Base-by-base conservation (phyloP, 208 protist genomes). In the Trypanosoma theileri region DNA sequence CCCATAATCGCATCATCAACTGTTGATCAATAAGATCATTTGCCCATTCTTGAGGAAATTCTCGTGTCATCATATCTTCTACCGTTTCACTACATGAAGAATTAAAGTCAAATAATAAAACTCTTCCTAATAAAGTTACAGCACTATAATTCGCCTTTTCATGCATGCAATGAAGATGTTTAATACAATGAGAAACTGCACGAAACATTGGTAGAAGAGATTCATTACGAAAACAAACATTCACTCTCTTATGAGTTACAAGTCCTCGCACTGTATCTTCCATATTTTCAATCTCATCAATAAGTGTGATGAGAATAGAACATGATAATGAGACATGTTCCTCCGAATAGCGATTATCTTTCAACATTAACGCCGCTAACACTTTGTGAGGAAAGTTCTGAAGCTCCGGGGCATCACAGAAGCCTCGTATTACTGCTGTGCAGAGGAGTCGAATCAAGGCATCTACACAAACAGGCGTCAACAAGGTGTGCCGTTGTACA, bases 201-300 rank as follows among this genome's bases (percentile, higher is more conserved):
- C 57, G 57, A 64, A 81, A 88, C 50, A 88, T 28, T 17, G 46
- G 50, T 48, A 81, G 69, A 44, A 88, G 73, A 67, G 71, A 79
- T 0, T 80, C 71, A 70, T 82, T 69, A 17, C 83, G 79, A 59
- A 88, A 88, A 6, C 73, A 59, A 28, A 60, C 73, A 40, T 72
- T 57, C 13, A 45, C 48, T 26, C 63, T 45, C 31, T 66, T 69
- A n/a, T 75, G 42, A 17, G 9, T 26, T 13, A 63, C 57, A 26
- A 66, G 17, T 14, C 31, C 44, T 31, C 13, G 31, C 16, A 7
- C 13, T 1, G 21, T 11, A 50, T 44, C 31, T 11, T 68, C 48
- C 0, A 12, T 21, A n/a, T 45, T 48, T 66, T 69, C 70, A 13
- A 70, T 75, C 44, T 66, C 62, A 52, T 75, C 70, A 26, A 75